Evolutionary conservation across 169 alveolate species (phyloP).

Genomic region (Plasmodium falciparum): DNA sequence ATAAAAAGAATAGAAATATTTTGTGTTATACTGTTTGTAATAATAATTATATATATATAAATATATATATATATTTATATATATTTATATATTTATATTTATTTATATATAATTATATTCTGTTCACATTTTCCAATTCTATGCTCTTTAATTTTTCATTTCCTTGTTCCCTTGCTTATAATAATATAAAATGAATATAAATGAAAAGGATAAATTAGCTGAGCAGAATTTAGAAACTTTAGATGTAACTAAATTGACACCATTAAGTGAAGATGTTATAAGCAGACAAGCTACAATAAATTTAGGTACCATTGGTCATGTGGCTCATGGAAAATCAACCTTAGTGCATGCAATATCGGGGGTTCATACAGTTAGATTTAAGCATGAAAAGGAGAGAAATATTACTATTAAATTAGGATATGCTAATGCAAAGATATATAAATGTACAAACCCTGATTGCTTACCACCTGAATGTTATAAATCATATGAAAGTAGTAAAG

Average conservation of each 20-base stretch:
- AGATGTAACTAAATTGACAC: conserved; percentile 94
- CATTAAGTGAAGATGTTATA: conserved; percentile 98
- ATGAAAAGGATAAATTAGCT: conserved; percentile 77
- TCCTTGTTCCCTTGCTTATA: neutral
- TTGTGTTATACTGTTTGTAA: no score
- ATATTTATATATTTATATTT: neutral
- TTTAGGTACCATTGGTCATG: conserved; percentile 99
- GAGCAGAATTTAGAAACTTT: conserved; percentile 87
- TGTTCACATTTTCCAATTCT: neutral
- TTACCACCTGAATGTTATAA: conserved; percentile 96
- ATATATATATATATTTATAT: neutral
- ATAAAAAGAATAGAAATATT: no score
- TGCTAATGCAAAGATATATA: conserved; percentile 99
- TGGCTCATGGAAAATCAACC: conserved; percentile 99
- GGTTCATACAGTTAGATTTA: conserved; percentile 96
- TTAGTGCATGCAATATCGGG: conserved; percentile 98
- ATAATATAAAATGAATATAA: conserved; percentile 54
- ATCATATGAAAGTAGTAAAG: conserved; percentile 93
- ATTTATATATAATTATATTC: neutral
- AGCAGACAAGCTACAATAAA: conserved; percentile 99
- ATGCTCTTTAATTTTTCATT: neutral
- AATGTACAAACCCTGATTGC: conserved; percentile 97
- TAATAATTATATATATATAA: neutral
- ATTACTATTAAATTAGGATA: conserved; percentile 99
- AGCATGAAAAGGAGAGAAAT: conserved; percentile 97